A percentile compares a stretch with the other conserved stretches of the same genome.
Conservation (phyloP, 2,329 filamentous ascomycete genomes). For the Sporothrix humicola region DNA sequence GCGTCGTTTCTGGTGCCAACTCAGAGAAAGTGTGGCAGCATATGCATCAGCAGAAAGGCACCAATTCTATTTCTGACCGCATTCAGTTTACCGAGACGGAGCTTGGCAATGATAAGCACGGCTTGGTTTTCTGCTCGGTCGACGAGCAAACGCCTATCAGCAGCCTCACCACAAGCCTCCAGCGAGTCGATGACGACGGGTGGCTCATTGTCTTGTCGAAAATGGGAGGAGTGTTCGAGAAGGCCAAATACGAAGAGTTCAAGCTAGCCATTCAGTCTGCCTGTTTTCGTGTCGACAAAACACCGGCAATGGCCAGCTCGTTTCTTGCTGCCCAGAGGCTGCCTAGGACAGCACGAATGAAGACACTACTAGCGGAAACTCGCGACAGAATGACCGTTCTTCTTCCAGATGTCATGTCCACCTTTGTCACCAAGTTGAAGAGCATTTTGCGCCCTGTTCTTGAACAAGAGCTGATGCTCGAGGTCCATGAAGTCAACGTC, state of each 20-base stretch:
- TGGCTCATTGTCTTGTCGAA: constrained; percentile 33
- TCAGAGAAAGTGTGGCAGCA: constrained; percentile 25
- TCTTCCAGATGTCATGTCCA: constrained; percentile 30
- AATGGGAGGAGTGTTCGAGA: neutral
- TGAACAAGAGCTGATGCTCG: neutral
- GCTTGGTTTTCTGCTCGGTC: constrained; percentile 29
- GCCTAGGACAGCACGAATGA: too few relatives aligned
- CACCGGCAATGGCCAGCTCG: neutral
- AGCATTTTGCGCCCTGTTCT: neutral
- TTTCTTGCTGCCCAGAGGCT: constrained; percentile 32
- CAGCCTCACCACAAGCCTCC: neutral
- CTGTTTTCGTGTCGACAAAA: constrained; percentile 12
- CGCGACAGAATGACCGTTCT: constrained; percentile 12
- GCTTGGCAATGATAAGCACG: neutral
- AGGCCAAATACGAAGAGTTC: neutral
- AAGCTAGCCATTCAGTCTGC: neutral
- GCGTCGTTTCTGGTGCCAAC: constrained; percentile 42
- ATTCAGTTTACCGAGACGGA: neutral
- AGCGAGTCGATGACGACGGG: constrained; percentile 24
- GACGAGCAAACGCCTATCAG: neutral
- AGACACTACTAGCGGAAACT: too few relatives aligned
- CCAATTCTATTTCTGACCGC: constrained; percentile 22
- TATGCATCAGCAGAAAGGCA: neutral
- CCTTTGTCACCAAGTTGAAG: constrained; percentile 9
- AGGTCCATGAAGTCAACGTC: constrained; percentile 9